These are phyloP conservation scores for Rubia occidens DNA, from an alignment of 305 asterid species.

Conservation along the genomic window DNA sequence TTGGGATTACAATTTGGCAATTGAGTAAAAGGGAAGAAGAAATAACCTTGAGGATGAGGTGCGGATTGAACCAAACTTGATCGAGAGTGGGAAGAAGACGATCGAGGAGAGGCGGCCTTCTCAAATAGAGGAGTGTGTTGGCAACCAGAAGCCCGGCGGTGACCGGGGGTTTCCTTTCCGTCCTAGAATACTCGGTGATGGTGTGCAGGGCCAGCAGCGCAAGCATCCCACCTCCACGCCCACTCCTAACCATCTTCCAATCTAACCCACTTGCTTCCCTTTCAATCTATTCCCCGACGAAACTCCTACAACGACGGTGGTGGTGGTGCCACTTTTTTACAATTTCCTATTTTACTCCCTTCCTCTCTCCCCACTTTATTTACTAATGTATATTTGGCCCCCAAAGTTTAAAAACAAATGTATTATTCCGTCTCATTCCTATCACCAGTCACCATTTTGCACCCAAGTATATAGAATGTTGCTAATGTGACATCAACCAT, in stretches of 20 bases:
- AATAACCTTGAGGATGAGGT: slow-evolving; percentile 66
- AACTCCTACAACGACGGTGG: background rate
- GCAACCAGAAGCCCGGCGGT: slow-evolving; percentile 74
- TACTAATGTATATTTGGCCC: background rate
- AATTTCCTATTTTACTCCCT: background rate
- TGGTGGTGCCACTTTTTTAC: background rate
- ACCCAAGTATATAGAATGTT: no score
- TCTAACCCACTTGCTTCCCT: no score
- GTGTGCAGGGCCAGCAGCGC: slow-evolving; percentile 63
- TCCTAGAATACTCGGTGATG: slow-evolving; percentile 50
- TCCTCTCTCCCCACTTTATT: background rate
- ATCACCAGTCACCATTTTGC: no score
- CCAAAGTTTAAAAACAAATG: no score
- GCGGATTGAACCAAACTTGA: slow-evolving; percentile 75
- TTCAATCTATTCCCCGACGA: background rate
- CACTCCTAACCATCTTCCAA: slow-evolving; percentile 23
- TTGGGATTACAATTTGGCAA: no score
- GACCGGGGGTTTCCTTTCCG: slow-evolving; percentile 66
- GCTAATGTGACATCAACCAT: no score
- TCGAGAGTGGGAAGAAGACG: slow-evolving; percentile 51
- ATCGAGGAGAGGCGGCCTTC: slow-evolving; percentile 49
- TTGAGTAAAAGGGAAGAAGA: background rate
- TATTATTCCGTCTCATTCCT: no score
- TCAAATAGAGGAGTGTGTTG: slow-evolving; percentile 60
- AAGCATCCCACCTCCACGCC: slow-evolving; percentile 41